Evolutionary conservation across 2,329 filamentous ascomycete species (phyloP), one percentile per base, ranked within the genome.

Genomic region (Huntiella moniliformis): DNA sequence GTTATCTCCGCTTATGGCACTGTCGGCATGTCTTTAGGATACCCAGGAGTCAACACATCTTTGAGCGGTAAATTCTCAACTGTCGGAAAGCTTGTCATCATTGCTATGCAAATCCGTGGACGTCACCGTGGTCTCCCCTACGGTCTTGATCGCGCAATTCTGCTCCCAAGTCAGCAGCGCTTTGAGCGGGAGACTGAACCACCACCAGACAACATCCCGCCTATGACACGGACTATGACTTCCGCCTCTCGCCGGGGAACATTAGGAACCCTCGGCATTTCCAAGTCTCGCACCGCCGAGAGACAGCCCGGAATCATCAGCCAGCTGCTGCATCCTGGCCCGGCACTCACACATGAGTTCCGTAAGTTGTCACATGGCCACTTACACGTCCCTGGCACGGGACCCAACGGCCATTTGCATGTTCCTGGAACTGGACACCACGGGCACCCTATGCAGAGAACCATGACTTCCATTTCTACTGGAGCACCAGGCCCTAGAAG

Each of bases 1-100:
- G 76, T 92, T 40, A 77, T 94, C 50, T 88, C 82, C 47, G 86
- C 86, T 1, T 94, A 94, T 56, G 92, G 91, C 51, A 98, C 91
- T 1, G 91, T 98, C 18, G 91, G 91, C 1, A 65, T 98, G 48
- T 88, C 80, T 42, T 70, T 98, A 12, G 91, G 91, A 4, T 94
- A 88, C 51, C 69, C 81, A 0, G 66, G 63, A 15, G 68, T 77
- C 58, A 82, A 94, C 60, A 72, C 85, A 0, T 86, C 82, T 0
- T 85, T 98, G 52, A 86, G 76, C 31, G 79, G 73, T 0, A 75
- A 95, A 54, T 95, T 98, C 60, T 74, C 70, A 10, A 70, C 78
- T 0, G 61, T 93, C 60, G 85, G 57, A 60, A 82, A 81, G 56
- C 67, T 82, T 1, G 70, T 81, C 52, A 74, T 81, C 45, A 68